Evolutionary conservation across 768 basidiomycete species (phyloP).

Genomic region (Lyophyllum semitale): DNA sequence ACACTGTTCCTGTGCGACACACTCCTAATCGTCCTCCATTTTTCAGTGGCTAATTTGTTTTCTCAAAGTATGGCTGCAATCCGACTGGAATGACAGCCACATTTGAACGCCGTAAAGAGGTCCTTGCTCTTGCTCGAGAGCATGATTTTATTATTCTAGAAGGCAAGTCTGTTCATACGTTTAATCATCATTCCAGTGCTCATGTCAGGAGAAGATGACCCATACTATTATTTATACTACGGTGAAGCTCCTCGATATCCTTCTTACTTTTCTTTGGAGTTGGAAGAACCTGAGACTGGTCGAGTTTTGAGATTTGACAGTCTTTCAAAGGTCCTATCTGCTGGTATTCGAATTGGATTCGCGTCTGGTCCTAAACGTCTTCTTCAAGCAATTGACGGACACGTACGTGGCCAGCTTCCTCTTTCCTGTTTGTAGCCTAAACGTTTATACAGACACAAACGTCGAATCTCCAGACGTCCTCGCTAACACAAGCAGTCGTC

Average conservation of each 20-base stretch:
- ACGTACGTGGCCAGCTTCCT: constrained; percentile 42
- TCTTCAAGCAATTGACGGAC: constrained; percentile 63
- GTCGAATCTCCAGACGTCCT: constrained; percentile 62
- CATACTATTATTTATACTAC: constrained; percentile 76
- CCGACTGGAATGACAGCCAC: constrained; percentile 79
- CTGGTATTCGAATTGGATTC: constrained; percentile 79
- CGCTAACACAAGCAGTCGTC: constrained; percentile 59
- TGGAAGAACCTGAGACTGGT: constrained; percentile 60
- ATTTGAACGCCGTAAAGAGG: constrained; percentile 63
- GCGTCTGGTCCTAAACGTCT: constrained; percentile 69
- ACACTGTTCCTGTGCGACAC: constrained; percentile 67
- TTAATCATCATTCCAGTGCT: background rate
- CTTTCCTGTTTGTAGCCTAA: background rate
- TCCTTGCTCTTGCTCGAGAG: constrained; percentile 66
- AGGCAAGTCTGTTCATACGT: constrained; percentile 50
- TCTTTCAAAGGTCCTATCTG: constrained; percentile 76
- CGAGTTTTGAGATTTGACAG: constrained; percentile 86
- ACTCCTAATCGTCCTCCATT: background rate
- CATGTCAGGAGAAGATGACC: constrained; percentile 57
- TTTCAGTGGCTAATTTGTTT: background rate
- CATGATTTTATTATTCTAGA: constrained; percentile 82
- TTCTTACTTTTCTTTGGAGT: constrained; percentile 81
- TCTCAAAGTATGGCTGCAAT: constrained; percentile 74
- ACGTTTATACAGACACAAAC: constrained; percentile 29
- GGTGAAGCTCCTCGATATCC: constrained; percentile 60